A percentile compares a stretch with the other conserved stretches of the same genome.
These are phyloP conservation scores for Lantana camara DNA, from an alignment of 257 asterid species.

Conservation along the genomic window DNA sequence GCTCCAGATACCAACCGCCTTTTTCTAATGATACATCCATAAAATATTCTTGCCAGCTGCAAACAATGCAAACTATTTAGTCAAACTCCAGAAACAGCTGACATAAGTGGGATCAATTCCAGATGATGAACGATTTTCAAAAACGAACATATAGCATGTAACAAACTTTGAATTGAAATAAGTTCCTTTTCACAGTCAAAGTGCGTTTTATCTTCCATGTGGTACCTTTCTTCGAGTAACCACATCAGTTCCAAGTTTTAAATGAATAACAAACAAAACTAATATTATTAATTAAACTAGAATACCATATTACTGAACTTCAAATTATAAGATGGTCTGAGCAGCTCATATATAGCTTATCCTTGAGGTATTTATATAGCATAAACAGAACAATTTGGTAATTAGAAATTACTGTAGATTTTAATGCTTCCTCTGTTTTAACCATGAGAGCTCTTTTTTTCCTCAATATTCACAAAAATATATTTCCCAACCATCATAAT, in stretches of 20 bases:
- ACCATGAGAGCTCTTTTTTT: slow-evolving; percentile 7
- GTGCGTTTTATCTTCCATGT: slow-evolving; percentile 15
- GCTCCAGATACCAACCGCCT: slow-evolving; percentile 71
- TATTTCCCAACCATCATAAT: background rate
- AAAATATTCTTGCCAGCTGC: slow-evolving; percentile 86
- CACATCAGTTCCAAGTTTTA: background rate
- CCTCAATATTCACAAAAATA: slow-evolving; percentile 8
- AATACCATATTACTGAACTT: background rate
- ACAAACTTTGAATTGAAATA: background rate
- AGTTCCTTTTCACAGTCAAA: background rate
- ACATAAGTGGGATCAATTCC: background rate
- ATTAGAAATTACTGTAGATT: background rate
- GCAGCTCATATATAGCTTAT: background rate
- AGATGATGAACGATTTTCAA: background rate
- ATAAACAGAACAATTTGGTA: background rate
- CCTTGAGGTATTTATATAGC: background rate
- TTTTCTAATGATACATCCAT: slow-evolving; percentile 78
- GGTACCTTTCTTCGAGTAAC: background rate
- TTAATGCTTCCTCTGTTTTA: slow-evolving; percentile 9
- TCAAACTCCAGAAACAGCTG: background rate
- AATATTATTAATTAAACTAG: background rate
- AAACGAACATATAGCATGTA: background rate
- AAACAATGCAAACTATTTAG: slow-evolving; percentile 27
- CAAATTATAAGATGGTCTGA: background rate
- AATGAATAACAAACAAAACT: slow-evolving; percentile 4